A percentile compares a stretch with the other conserved stretches of the same genome.
Conservation (phyloP, 2,329 filamentous ascomycete genomes). For the Curvularia lunata region DNA sequence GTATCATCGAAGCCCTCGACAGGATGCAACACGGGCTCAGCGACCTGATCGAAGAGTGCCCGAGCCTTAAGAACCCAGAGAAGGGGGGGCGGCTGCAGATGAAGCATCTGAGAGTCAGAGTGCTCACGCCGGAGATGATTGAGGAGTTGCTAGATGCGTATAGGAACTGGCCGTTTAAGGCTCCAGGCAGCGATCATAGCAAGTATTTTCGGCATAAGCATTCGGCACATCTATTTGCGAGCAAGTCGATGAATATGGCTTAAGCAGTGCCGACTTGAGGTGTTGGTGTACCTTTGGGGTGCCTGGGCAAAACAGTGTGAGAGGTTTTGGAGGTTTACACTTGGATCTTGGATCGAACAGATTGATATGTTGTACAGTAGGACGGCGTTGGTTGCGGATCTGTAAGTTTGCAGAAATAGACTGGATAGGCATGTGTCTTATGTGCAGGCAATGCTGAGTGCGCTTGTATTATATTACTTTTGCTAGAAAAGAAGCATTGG, state of each 20-base stretch:
- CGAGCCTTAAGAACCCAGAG: conserved; percentile 36
- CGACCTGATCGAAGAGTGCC: conserved; percentile 36
- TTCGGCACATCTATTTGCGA: neutral
- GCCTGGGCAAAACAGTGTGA: neutral
- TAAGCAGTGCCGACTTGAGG: neutral
- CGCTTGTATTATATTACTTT: neutral
- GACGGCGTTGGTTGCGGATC: neutral
- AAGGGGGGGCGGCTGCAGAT: conserved; percentile 43
- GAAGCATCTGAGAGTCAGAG: conserved; percentile 38
- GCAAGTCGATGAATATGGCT: neutral
- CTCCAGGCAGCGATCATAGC: conserved; percentile 28
- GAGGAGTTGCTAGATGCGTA: conserved; percentile 40
- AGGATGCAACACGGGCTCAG: conserved; percentile 38
- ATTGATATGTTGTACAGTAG: neutral
- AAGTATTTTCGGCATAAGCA: conserved; percentile 32
- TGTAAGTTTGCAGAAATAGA: neutral
- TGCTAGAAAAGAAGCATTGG: too few species aligned
- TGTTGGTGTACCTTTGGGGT: too few species aligned
- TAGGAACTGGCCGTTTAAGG: conserved; percentile 45
- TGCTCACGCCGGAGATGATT: conserved; percentile 45
- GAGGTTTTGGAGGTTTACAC: neutral
- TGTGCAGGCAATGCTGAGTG: neutral
- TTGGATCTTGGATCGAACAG: neutral
- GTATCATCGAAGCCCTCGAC: conserved; percentile 34
- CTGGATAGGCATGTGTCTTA: neutral